phyloP scores from a whole-genome alignment of 2,329 filamentous ascomycete genomes.

The Fusarium citri region DNA sequence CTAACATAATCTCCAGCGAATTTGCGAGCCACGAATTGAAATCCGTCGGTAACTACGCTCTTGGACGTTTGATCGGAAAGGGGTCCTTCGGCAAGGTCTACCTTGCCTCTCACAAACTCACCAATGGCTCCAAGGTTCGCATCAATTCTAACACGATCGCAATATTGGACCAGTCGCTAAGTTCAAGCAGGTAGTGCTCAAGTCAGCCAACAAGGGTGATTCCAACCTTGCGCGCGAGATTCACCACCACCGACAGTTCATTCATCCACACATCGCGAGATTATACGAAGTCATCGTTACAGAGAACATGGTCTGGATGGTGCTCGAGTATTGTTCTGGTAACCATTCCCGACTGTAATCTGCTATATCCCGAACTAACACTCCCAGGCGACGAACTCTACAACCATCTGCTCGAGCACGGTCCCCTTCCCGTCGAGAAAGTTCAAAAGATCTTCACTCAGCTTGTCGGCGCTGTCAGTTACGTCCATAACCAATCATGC shows the following conservation, averaged over 20 bases:
- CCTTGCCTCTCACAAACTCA: conserved; percentile 94
- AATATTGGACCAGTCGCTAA: conserved; percentile 10
- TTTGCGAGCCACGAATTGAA: conserved; percentile 92
- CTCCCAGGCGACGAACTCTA: conserved; percentile 89
- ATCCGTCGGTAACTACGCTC: conserved; percentile 92
- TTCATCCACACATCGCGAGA: conserved; percentile 95
- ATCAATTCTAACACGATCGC: not conserved
- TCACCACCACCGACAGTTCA: conserved; percentile 97
- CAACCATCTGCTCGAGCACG: conserved; percentile 91
- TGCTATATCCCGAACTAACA: conserved; percentile 41
- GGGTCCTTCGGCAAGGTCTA: conserved; percentile 99
- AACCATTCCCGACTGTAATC: conserved; percentile 38
- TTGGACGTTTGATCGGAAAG: conserved; percentile 94
- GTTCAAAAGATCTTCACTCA: conserved; percentile 97
- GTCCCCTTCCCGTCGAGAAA: conserved; percentile 83
- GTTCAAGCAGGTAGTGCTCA: conserved; percentile 84
- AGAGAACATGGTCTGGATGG: conserved; percentile 93
- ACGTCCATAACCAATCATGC: conserved; percentile 94
- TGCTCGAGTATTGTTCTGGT: conserved; percentile 96
- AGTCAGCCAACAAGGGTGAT: conserved; percentile 96
- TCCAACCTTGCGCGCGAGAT: conserved; percentile 97
- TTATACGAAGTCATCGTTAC: conserved; percentile 99
- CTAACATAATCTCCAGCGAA: conserved; percentile 70
- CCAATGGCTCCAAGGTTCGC: conserved; percentile 93
- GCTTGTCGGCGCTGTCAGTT: conserved; percentile 91